These are phyloP conservation scores for Boletus vermiculosoides DNA, from an alignment of 768 basidiomycete species.

Conservation along the genomic window DNA sequence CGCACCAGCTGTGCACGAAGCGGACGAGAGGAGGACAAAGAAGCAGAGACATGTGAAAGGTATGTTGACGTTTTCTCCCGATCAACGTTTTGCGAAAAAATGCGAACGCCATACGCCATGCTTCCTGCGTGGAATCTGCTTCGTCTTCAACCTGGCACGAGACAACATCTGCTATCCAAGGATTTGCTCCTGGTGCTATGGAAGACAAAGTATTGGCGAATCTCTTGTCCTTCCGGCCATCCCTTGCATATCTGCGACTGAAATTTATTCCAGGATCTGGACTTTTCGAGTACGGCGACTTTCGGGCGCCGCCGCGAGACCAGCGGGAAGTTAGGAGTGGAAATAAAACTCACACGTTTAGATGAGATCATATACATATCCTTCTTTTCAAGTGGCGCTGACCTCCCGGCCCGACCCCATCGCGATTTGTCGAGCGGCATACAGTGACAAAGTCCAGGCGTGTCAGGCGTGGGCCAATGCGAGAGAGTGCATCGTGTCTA, in stretches of 20 bases:
- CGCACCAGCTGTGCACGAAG: slow-evolving; percentile 21
- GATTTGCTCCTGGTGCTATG: neutral
- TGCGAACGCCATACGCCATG: neutral
- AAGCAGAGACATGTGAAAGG: slow-evolving; percentile 50
- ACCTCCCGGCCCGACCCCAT: neutral
- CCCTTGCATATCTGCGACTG: slow-evolving; percentile 1
- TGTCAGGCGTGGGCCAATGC: slow-evolving; percentile 9
- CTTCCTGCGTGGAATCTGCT: slow-evolving; percentile 7
- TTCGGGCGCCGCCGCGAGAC: slow-evolving; percentile 65
- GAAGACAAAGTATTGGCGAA: slow-evolving; percentile 7
- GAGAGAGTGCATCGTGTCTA: neutral
- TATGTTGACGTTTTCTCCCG: slow-evolving; percentile 11
- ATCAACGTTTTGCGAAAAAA: neutral
- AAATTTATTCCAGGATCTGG: slow-evolving; percentile 36
- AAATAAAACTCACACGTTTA: slow-evolving; percentile 71
- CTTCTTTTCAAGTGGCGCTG: slow-evolving; percentile 4
- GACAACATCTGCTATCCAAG: neutral
- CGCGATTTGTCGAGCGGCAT: slow-evolving; percentile 2
- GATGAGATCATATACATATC: slow-evolving; percentile 33
- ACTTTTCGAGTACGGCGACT: slow-evolving; percentile 47
- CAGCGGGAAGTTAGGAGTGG: slow-evolving; percentile 65
- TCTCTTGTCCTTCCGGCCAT: neutral
- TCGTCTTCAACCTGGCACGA: slow-evolving; percentile 3
- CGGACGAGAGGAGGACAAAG: slow-evolving; percentile 44
- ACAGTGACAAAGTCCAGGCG: slow-evolving; percentile 4